These are phyloP conservation scores for Ophiocordyceps unilateralis DNA, from an alignment of 2,329 filamentous ascomycete genomes.

Conservation along the genomic window DNA sequence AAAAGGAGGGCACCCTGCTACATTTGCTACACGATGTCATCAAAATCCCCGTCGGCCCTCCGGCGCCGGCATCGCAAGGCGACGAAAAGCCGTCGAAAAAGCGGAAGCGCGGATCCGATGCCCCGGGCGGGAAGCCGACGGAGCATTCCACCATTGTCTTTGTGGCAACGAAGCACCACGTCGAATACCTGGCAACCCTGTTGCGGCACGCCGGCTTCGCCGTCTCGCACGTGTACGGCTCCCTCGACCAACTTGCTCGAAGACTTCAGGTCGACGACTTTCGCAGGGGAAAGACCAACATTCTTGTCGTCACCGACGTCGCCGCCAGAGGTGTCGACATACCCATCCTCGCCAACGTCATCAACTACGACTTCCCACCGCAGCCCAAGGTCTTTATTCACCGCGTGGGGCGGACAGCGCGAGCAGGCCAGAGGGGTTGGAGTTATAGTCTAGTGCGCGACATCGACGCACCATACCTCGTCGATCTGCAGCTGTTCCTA, in stretches of 20 bases:
- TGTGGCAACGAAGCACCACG: slow-evolving; percentile 88
- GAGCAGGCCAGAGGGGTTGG: slow-evolving; percentile 87
- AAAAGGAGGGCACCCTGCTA: slow-evolving; percentile 85
- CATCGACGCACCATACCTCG: slow-evolving; percentile 74
- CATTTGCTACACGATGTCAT: slow-evolving; percentile 85
- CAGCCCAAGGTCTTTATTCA: slow-evolving; percentile 96
- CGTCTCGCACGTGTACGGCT: slow-evolving; percentile 87
- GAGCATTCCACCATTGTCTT: slow-evolving; percentile 91
- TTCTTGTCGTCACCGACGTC: slow-evolving; percentile 91
- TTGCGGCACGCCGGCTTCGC: slow-evolving; percentile 69
- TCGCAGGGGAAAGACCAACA: slow-evolving; percentile 65
- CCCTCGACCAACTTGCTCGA: slow-evolving; percentile 82
- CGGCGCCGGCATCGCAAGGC: slow-evolving; percentile 29
- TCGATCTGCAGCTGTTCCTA: slow-evolving; percentile 89
- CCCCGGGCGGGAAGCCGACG: slow-evolving; percentile 49
- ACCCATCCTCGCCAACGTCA: slow-evolving; percentile 84
- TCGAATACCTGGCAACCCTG: slow-evolving; percentile 78
- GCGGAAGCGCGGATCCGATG: slow-evolving; percentile 44
- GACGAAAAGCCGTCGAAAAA: slow-evolving; percentile 43
- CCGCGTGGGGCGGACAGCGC: slow-evolving; percentile 84
- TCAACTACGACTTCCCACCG: slow-evolving; percentile 96
- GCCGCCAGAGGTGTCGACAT: slow-evolving; percentile 97
- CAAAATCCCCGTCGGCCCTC: slow-evolving; percentile 62
- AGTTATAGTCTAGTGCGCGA: slow-evolving; percentile 84
- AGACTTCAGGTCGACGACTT: slow-evolving; percentile 88